Conservation (phyloP, 208 protist species). For the Trypanosoma avium region DNA sequence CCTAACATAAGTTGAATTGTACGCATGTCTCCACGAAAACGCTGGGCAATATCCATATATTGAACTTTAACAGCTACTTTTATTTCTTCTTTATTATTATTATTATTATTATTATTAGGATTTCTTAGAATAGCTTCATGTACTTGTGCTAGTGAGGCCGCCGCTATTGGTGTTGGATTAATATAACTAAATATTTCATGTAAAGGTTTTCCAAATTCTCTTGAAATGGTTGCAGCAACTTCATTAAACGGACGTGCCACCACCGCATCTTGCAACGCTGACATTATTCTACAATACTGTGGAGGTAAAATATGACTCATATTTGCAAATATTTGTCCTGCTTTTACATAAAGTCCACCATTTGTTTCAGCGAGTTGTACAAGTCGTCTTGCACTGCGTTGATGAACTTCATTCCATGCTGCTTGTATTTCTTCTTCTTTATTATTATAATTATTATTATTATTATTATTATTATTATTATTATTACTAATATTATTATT, state of each 20-base stretch:
- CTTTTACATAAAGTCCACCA: slow-evolving; percentile 95
- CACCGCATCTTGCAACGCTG: slow-evolving; percentile 81
- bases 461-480: too few species aligned
- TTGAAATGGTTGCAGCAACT: slow-evolving; percentile 76
- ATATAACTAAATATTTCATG: slow-evolving; percentile 64
- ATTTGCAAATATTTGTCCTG: slow-evolving; percentile 93
- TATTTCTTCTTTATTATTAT: slow-evolving; percentile 40
- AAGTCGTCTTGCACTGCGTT: slow-evolving; percentile 69
- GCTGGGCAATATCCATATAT: slow-evolving; percentile 85
- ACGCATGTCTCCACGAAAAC: slow-evolving; percentile 88
- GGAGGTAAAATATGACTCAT: slow-evolving; percentile 92
- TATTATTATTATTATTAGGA: too few species aligned
- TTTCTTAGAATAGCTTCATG: slow-evolving; percentile 57
- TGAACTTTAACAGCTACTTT: slow-evolving; percentile 96
- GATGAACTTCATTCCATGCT: slow-evolving; percentile 76
- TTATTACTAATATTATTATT: slow-evolving; percentile 1
- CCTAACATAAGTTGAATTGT: slow-evolving; percentile 80
- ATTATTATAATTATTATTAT: slow-evolving; percentile 9
- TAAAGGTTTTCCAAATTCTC: slow-evolving; percentile 51
- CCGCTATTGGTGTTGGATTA: slow-evolving; percentile 75
- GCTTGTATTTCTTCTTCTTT: slow-evolving; percentile 31
- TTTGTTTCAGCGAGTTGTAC: slow-evolving; percentile 80
- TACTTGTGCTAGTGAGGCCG: slow-evolving; percentile 90
- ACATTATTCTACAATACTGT: slow-evolving; percentile 86
- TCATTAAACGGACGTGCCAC: slow-evolving; percentile 71